Evolutionary conservation across 768 basidiomycete genomes (phyloP), one percentile per base, ranked within the genome.

Genomic region (Naganishia vaughanmartiniae): DNA sequence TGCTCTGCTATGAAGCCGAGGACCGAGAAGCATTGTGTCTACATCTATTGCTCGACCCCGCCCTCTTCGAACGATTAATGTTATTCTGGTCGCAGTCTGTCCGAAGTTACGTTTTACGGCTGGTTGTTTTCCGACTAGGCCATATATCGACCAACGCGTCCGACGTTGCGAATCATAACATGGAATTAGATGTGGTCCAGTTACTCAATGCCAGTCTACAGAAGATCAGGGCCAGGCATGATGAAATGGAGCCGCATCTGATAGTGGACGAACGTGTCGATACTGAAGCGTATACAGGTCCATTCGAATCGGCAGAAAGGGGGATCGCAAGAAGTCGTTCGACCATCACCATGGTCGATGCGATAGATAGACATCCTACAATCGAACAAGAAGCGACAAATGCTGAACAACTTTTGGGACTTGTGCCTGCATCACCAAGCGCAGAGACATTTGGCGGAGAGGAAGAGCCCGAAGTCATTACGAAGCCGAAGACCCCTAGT

Each of bases 51-150:
- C 75, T 84, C 58, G 77, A 83, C 53, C 77, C 79, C 48, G 75
- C 71, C 11, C 67, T 83, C 24, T 84, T 84, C 73, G 76, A 81
- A 60, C 72, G 83, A 30, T 73, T 84, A 21, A 75, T 81, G 60
- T 74, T 84, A 21, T 83, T 82, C 77, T 84, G 82, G 81, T 74
- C 78, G 53, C 76, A 78, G 65, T 78, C 74, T 26, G 78, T 79
- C 30, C 70, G 79, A 56, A 79, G 79, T 30, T 82, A 83, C 70
- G 73, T 81, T 65, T 68, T 82, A 24, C 75, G 81, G 12, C 70
- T 84, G 21, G 79, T 84, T 66, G 83, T 82, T 2, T 82, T 82
- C 80, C 78, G 83, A 5, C 73, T 84, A 10, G 80, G 82, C 19
- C 82, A 83, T 33, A 70, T 84, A 14, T 76, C 77, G 55, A 79